Base-by-base conservation (phyloP, 805 yeast genomes). In the Zygotorulaspora florentina region DNA sequence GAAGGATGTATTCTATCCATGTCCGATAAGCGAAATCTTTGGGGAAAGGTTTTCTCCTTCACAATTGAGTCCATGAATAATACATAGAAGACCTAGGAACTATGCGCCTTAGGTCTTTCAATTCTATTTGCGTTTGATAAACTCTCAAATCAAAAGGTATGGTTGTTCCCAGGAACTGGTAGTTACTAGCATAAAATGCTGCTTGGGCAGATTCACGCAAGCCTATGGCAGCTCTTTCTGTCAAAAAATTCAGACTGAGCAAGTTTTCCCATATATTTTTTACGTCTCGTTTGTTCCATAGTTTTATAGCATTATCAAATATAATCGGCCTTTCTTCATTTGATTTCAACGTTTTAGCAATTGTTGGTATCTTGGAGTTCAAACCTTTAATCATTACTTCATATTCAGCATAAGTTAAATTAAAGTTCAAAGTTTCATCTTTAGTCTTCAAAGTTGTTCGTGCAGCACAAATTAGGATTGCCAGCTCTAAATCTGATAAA, bases 371-470 rank as follows among this genome's bases (percentile, higher is more conserved):
- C 39, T 66, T 62, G 20, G 70, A 58, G 45, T 77, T 75, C 46
- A 72, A 64, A 0, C 58, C 50, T 44, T 75, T 74, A 36, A 80
- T 70, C 71, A 81, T 74, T 1, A 67, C 69, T n/a, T 60, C 58
- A 63, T 87, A 91, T 62, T 91, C 98, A 27, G 80, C 81, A 61
- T 81, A 84, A 0, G 83, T 85, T 47, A 88, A 66, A 53, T 85
- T 86, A 65, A 89, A 82, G 61, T 87, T 90, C 15, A 87, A 75
- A n/a, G 52, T 35, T 73, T 72, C 79, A 18, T 78, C 64, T 16
- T 76, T 81, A 25, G 73, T 72, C 54, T 81, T 85, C 40, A 77
- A 71, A 18, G 79, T 71, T 42, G 83, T 81, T 37, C 97, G 71
- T 0, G 95, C 87, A 0, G 90, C 83, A 35, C 88, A 79, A 4